phyloP scores from a whole-genome alignment of 306 rosid genomes.

The Malus orientalis region DNA sequence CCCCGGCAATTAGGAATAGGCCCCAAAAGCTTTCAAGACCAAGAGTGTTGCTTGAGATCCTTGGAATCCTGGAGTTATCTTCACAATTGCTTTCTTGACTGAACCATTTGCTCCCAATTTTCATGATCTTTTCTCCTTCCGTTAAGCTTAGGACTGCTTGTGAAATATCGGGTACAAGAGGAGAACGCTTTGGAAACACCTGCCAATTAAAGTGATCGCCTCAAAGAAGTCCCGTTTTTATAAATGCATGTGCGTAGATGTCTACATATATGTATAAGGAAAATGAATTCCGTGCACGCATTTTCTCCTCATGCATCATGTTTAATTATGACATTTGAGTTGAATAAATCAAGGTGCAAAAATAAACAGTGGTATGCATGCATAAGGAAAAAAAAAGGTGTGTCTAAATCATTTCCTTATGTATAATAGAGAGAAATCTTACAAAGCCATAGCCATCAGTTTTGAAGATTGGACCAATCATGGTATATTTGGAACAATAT shows the following conservation, averaged over 20 bases:
- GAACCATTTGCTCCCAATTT: constrained; percentile 41
- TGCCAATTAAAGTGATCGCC: neutral
- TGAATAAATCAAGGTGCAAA: no score
- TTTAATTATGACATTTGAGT: no score
- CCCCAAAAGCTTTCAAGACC: constrained; percentile 68
- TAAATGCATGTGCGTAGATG: no score
- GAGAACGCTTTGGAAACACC: constrained; percentile 49
- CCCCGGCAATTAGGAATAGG: constrained; percentile 43
- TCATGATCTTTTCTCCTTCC: constrained; percentile 43
- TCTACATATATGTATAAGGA: no score
- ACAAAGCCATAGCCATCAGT: constrained; percentile 63
- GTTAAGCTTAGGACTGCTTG: constrained; percentile 46
- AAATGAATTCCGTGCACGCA: no score
- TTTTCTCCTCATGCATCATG: no score
- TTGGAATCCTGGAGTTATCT: neutral
- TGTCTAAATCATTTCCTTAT: no score
- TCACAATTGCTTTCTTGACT: constrained; percentile 6
- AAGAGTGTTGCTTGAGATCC: constrained; percentile 34
- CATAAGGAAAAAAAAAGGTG: no score
- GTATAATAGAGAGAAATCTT: constrained; percentile 3
- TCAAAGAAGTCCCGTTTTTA: neutral
- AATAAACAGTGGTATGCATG: no score
- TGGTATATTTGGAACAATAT: constrained; percentile 39
- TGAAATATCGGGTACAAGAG: constrained; percentile 52
- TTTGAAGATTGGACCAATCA: constrained; percentile 39